Evolutionary conservation across 805 yeast species (phyloP), one percentile per base, ranked within the genome.

Genomic region (Wickerhamomyces queroliae): DNA sequence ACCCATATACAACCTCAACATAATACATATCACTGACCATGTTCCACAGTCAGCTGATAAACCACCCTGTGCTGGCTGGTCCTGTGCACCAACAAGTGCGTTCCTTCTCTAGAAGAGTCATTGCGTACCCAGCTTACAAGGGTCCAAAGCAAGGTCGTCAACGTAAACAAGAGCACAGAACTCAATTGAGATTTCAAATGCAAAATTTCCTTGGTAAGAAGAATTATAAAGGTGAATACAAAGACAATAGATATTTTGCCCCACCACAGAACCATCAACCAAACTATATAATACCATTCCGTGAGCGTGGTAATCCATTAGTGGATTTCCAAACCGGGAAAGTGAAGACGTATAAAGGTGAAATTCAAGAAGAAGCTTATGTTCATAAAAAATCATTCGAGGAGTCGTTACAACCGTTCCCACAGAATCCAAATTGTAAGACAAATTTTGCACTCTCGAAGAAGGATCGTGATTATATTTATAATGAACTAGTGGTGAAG

Each of bases 201-300:
- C 76, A 78, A 48, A 76, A 72, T 47, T 89, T 87, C 64, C 66
- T 89, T 41, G 97, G 97, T 3, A 91, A 91, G 28, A 76, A 71
- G 58, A 88, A 87, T 62, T 77, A 77, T 63, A 81, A 83, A 59
- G 96, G 96, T 16, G 88, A 86, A 48, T 85, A 86, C 60, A 70
- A 71, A 45, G 63, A 77, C 56, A 90, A 88, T 70, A 86, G 82
- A 58, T 83, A 86, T 61, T 78, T 72, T 52, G 70, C 70, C 46
- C 80, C 87, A 11, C 78, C 83, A 16, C 76, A 73, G 45, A 64
- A 83, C 51, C 87, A 84, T 55, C 64, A 66, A 29, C 88, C 95
- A 32, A 83, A 82, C 56, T 88, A 85, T 61, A 71, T 85, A 31
- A 75, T 72, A 33, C 80, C 82, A 18, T 76, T 71, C 45, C 35